phyloP scores from a whole-genome alignment of 2,329 filamentous ascomycete species.

The Zasmidium cellare region DNA sequence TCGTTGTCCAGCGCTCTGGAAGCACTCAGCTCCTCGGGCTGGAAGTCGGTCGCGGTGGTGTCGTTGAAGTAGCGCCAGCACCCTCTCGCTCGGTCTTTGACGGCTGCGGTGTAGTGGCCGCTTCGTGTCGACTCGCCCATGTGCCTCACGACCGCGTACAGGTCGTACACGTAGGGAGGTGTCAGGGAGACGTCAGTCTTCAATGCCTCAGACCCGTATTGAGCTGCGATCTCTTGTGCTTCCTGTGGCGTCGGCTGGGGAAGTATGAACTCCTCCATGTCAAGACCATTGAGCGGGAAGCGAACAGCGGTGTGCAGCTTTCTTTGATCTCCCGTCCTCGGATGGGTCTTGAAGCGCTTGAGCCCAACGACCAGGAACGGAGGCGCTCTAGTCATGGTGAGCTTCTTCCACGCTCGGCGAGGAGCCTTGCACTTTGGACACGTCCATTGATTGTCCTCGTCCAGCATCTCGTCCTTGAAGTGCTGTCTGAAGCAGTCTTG shows the following conservation, averaged over 20 bases:
- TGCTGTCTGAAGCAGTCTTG: slow-evolving; percentile 71
- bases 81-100: slow-evolving; percentile 50
- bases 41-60: slow-evolving; percentile 55
- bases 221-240: slow-evolving; percentile 32
- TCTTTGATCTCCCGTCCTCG: slow-evolving; percentile 53
- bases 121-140: slow-evolving; percentile 64
- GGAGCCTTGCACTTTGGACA: slow-evolving; percentile 74
- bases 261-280: slow-evolving; percentile 62
- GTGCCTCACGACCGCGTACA: slow-evolving; percentile 83
- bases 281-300: slow-evolving; percentile 73
- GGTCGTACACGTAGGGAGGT: slow-evolving; percentile 73
- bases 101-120: slow-evolving; percentile 78
- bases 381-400: slow-evolving; percentile 75
- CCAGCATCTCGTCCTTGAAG: slow-evolving; percentile 65
- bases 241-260: slow-evolving; percentile 42
- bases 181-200: slow-evolving; percentile 41
- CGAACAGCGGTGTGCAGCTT: slow-evolving; percentile 73
- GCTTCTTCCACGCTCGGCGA: slow-evolving; percentile 67
- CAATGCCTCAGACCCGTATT: slow-evolving; percentile 34
- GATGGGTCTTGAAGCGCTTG: slow-evolving; percentile 64
- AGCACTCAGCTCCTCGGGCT: slow-evolving; percentile 51
- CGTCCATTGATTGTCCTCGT: slow-evolving; percentile 67
- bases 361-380: slow-evolving; percentile 77
- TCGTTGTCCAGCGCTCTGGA: slow-evolving; percentile 55
- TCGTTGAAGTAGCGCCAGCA: slow-evolving; percentile 66